These are phyloP conservation scores for Pleurotus tuber-regium DNA, from an alignment of 768 basidiomycete genomes.

Conservation along the genomic window DNA sequence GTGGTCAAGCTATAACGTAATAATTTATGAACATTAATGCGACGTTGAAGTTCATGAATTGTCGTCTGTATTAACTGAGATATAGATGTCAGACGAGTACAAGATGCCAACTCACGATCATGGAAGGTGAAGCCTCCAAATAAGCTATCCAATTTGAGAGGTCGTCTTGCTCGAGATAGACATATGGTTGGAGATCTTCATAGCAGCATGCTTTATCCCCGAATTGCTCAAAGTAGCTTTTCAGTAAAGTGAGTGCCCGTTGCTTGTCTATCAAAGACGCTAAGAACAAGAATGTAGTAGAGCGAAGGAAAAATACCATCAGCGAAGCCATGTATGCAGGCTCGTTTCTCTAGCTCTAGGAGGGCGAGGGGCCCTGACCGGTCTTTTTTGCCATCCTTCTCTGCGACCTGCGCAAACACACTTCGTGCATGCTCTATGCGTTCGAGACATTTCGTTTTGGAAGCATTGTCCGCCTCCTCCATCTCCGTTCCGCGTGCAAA, in stretches of 20 bases:
- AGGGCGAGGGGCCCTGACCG: slow-evolving; percentile 72
- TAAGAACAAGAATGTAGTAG: slow-evolving; percentile 7
- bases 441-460: slow-evolving; percentile 29
- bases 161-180: slow-evolving; percentile 46
- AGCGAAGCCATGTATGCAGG: slow-evolving; percentile 44
- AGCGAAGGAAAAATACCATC: slow-evolving; percentile 32
- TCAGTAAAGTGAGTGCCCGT: slow-evolving; percentile 46
- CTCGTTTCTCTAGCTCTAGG: slow-evolving; percentile 71
- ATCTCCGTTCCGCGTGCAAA: slow-evolving; percentile 42
- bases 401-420: slow-evolving; percentile 55
- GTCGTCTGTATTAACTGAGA: slow-evolving; percentile 37
- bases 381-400: slow-evolving; percentile 68
- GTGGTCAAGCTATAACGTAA: slow-evolving; percentile 55
- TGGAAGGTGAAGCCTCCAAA: slow-evolving; percentile 44
- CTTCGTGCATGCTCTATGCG: slow-evolving; percentile 23
- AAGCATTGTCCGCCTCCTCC: slow-evolving; percentile 36
- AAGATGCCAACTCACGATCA: too few species aligned
- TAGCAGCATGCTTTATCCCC: slow-evolving; percentile 85
- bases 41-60: slow-evolving; percentile 52
- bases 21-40: slow-evolving; percentile 77
- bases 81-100: slow-evolving; percentile 18
- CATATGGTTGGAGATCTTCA: slow-evolving; percentile 78
- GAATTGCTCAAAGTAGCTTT: slow-evolving; percentile 67
- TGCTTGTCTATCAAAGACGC: slow-evolving; percentile 34
- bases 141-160: slow-evolving; percentile 51